Percentiles rank a stretch among this genome's conserved stretches.
phyloP scores from a whole-genome alignment of 805 yeast genomes.

The Huiozyma naganishii region DNA sequence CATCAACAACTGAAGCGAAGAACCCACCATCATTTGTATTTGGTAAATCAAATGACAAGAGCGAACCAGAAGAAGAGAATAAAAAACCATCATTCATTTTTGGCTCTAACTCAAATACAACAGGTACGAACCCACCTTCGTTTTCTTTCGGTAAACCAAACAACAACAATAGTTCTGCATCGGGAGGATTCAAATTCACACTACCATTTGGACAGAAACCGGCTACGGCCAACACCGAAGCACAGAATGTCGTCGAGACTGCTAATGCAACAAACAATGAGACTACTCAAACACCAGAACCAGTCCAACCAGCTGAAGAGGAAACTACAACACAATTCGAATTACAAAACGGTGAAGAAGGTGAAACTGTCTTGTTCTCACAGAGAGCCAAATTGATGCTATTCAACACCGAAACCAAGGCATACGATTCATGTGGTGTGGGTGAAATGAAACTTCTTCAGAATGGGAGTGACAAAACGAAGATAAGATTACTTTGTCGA shows the following conservation, averaged over 20 bases:
- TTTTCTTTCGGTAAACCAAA: constrained; percentile 20
- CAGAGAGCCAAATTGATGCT: constrained; percentile 65
- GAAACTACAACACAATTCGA: constrained; percentile 21
- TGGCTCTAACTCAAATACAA: constrained; percentile 10
- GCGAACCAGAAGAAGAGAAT: constrained; percentile 24
- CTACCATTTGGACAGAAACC: constrained; percentile 25
- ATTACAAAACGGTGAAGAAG: constrained; percentile 74
- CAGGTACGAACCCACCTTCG: constrained; percentile 12
- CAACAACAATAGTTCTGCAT: constrained; percentile 14
- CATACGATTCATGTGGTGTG: constrained; percentile 57
- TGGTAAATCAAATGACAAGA: constrained; percentile 4
- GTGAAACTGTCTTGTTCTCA: constrained; percentile 52
- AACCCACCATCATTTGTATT: constrained; percentile 11
- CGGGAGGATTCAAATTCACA: constrained; percentile 27
- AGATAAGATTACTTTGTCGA: constrained; percentile 64
- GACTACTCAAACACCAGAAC: constrained; percentile 37
- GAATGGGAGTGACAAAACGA: constrained; percentile 42
- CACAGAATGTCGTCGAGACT: constrained; percentile 5
- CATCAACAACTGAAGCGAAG: not conserved
- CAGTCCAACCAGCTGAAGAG: constrained; percentile 20
- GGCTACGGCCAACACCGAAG: constrained; percentile 8
- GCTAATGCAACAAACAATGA: constrained; percentile 28
- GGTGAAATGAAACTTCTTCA: constrained; percentile 73
- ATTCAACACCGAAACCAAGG: constrained; percentile 40
- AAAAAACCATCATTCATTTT: constrained; percentile 22